phyloP scores from a whole-genome alignment of 1,139 yeast genomes.

The Pichia sp. region DNA sequence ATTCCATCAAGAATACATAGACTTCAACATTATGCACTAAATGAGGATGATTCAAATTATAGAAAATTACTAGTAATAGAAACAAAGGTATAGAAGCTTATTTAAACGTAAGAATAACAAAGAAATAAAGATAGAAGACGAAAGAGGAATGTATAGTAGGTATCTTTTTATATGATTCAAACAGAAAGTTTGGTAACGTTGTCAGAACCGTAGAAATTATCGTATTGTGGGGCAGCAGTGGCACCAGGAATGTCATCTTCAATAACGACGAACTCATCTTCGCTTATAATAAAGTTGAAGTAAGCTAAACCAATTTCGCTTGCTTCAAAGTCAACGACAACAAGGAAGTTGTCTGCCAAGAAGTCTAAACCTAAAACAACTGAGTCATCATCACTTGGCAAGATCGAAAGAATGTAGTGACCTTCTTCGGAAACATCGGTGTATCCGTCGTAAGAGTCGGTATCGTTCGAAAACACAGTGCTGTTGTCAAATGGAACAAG shows the following conservation, averaged over 20 bases:
- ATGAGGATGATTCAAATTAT: too few species aligned
- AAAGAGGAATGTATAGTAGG: background rate
- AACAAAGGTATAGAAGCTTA: background rate
- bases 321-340: constrained; percentile 68
- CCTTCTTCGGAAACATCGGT: background rate
- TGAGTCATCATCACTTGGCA: constrained; percentile 27
- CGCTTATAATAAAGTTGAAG: background rate
- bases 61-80: background rate
- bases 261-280: constrained; percentile 4
- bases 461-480: constrained; percentile 9
- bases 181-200: constrained; percentile 3
- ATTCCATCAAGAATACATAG: too few species aligned
- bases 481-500: constrained; percentile 30
- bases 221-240: constrained; percentile 1
- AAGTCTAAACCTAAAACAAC: constrained; percentile 60
- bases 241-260: constrained; percentile 11
- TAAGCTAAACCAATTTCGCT: constrained; percentile 57
- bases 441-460: background rate
- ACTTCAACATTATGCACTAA: too few species aligned
- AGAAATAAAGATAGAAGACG: background rate
- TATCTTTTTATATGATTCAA: background rate
- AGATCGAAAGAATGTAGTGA: constrained; percentile 9
- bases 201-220: constrained; percentile 7
- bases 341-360: constrained; percentile 59
- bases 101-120: constrained; percentile 1